Percentiles rank a stretch among this genome's conserved stretches.
Evolutionary conservation across 73 alveolate species (phyloP).

Genomic region (Paramecium caudatum): DNA sequence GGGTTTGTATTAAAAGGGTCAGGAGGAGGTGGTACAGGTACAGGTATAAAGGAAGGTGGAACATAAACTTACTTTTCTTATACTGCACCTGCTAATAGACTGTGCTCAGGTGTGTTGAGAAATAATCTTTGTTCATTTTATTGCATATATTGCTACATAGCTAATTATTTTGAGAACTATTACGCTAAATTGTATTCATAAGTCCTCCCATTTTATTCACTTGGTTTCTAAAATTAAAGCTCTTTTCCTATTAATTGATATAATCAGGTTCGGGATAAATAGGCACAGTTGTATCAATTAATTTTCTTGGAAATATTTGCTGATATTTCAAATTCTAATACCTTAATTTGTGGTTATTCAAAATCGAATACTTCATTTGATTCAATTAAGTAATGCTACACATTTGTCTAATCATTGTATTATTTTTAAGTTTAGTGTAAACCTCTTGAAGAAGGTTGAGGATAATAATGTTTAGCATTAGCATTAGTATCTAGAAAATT

Average conservation of each 20-base stretch:
- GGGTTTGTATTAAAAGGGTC: constrained; percentile 57
- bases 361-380: not conserved
- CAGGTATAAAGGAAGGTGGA: constrained; percentile 54
- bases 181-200: constrained; percentile 18
- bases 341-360: constrained; percentile 14
- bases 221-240: not conserved
- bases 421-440: constrained; percentile 2
- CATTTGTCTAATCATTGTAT: constrained; percentile 41
- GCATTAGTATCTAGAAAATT: constrained; percentile 47
- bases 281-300: not conserved
- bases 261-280: constrained; percentile 55
- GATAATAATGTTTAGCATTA: constrained; percentile 18
- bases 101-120: constrained; percentile 9
- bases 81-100: constrained; percentile 21
- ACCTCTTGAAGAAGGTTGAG: not conserved
- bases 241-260: not conserved
- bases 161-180: not conserved
- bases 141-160: not conserved
- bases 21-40: constrained; percentile 34
- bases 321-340: not conserved
- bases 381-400: not conserved
- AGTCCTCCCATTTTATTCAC: constrained; percentile 56
- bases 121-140: constrained; percentile 51
- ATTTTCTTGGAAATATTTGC: constrained; percentile 53
- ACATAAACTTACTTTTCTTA: not conserved